Evolutionary conservation across 106 monocot genomes (phyloP).

Genomic region (Xerophyta viscosa): DNA sequence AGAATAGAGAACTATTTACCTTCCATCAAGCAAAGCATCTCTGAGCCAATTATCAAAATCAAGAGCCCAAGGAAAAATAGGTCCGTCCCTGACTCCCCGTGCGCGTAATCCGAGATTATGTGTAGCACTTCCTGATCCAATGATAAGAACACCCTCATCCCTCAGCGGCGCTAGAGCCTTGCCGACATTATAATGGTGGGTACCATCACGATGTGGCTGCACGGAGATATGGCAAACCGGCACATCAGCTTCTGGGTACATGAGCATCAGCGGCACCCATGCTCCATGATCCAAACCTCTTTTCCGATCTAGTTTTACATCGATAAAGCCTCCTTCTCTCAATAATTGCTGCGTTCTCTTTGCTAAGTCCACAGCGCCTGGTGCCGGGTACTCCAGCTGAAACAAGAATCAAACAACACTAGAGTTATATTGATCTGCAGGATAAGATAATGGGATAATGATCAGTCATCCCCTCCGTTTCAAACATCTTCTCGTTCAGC

Average conservation of each 20-base stretch:
- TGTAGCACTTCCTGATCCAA: slow-evolving; percentile 75
- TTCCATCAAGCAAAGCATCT: slow-evolving; percentile 51
- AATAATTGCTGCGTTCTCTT: slow-evolving; percentile 52
- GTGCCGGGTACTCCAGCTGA: slow-evolving; percentile 86
- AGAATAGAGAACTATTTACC: no score
- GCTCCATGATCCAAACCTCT: slow-evolving; percentile 88
- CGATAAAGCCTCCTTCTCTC: slow-evolving; percentile 27
- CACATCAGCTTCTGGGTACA: slow-evolving; percentile 73
- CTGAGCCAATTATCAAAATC: slow-evolving; percentile 65
- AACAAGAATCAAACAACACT: no score
- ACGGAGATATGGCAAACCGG: slow-evolving; percentile 85
- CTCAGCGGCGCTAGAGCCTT: slow-evolving; percentile 62
- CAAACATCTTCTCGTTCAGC: no score
- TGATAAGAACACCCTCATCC: slow-evolving; percentile 67
- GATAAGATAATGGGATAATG: no score
- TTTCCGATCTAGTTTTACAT: slow-evolving; percentile 37
- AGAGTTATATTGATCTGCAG: no score
- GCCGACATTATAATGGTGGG: slow-evolving; percentile 71
- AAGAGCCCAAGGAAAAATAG: slow-evolving; percentile 36
- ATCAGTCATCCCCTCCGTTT: no score
- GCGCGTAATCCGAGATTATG: slow-evolving; percentile 58
- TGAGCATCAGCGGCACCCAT: slow-evolving; percentile 79
- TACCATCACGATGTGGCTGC: slow-evolving; percentile 31
- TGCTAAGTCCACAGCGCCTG: slow-evolving; percentile 67
- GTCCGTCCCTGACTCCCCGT: slow-evolving; percentile 8